These are phyloP conservation scores for Cyphellophora attinorum DNA, from an alignment of 2,329 filamentous ascomycete species.

Conservation along the genomic window DNA sequence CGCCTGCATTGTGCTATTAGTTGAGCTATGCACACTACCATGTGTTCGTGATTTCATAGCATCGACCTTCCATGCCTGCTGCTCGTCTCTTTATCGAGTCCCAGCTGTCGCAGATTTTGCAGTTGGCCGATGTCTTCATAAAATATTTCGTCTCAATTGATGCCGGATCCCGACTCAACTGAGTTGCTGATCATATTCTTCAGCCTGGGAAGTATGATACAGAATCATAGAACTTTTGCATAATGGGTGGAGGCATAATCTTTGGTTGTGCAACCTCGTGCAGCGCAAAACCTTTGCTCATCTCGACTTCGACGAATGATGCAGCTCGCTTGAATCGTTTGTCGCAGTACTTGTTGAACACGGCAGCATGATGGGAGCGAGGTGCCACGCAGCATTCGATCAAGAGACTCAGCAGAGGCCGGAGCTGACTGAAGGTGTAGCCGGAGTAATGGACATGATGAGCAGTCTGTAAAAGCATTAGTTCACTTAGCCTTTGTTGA, in stretches of 20 bases:
- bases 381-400: constrained; percentile 81
- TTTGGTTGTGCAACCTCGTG: constrained; percentile 18
- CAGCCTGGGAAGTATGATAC: constrained; percentile 13
- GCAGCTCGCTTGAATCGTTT: constrained; percentile 80
- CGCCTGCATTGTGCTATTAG: no score
- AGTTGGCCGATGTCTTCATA: no score
- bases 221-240: constrained; percentile 15
- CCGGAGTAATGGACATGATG: constrained; percentile 87
- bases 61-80: no score
- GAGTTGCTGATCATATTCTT: no score
- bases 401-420: constrained; percentile 65
- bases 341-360: constrained; percentile 88
- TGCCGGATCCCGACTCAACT: no score
- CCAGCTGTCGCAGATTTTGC: no score
- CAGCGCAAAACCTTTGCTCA: constrained; percentile 52
- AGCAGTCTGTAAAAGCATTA: constrained; percentile 47
- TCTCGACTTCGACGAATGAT: constrained; percentile 65
- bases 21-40: no score
- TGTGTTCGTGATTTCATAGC: no score
- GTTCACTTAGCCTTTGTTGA: constrained; percentile 1
- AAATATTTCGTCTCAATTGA: no score
- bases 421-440: constrained; percentile 80
- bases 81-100: no score
- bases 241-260: constrained; percentile 6
- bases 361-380: constrained; percentile 69